These are phyloP conservation scores for Globisporangium spiculum DNA, from an alignment of 352 stramenopile species.

Conservation along the genomic window DNA sequence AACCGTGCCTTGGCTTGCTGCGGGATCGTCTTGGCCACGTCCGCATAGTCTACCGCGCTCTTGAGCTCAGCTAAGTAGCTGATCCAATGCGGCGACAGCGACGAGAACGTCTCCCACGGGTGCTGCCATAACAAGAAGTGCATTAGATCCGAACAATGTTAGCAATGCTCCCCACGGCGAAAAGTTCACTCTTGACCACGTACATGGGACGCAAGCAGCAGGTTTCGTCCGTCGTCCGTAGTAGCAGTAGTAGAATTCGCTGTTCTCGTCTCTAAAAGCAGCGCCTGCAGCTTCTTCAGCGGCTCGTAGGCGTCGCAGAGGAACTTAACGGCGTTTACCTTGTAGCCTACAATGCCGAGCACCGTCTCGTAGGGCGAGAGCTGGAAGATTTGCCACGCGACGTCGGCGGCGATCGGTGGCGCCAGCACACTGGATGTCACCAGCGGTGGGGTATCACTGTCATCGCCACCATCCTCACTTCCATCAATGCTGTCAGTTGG, in stretches of 20 bases:
- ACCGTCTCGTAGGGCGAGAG: slow-evolving; percentile 74
- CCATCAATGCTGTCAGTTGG: neutral
- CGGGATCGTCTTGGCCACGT: slow-evolving; percentile 47
- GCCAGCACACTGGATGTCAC: slow-evolving; percentile 59
- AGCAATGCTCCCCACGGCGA: neutral
- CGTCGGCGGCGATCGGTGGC: slow-evolving; percentile 68
- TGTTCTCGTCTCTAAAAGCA: slow-evolving; percentile 37
- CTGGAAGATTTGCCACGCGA: slow-evolving; percentile 82
- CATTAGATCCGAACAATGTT: neutral
- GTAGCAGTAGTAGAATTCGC: slow-evolving; percentile 10
- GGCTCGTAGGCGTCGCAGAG: slow-evolving; percentile 65
- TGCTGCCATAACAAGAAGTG: slow-evolving; percentile 34
- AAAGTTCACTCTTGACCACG: slow-evolving; percentile 3
- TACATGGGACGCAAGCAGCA: slow-evolving; percentile 48
- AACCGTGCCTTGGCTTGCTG: slow-evolving; percentile 48
- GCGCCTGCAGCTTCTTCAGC: slow-evolving; percentile 52
- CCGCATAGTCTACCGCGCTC: slow-evolving; percentile 37
- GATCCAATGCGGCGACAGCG: slow-evolving; percentile 68
- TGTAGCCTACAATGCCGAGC: slow-evolving; percentile 57
- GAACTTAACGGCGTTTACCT: slow-evolving; percentile 61
- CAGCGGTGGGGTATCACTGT: neutral
- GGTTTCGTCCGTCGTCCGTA: neutral
- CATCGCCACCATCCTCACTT: neutral
- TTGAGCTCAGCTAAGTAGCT: slow-evolving; percentile 44
- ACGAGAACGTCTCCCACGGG: slow-evolving; percentile 84